A percentile compares a stretch with the other conserved stretches of the same genome.
Conservation (phyloP, 768 basidiomycete species). For the Agaricus subrufescens region DNA sequence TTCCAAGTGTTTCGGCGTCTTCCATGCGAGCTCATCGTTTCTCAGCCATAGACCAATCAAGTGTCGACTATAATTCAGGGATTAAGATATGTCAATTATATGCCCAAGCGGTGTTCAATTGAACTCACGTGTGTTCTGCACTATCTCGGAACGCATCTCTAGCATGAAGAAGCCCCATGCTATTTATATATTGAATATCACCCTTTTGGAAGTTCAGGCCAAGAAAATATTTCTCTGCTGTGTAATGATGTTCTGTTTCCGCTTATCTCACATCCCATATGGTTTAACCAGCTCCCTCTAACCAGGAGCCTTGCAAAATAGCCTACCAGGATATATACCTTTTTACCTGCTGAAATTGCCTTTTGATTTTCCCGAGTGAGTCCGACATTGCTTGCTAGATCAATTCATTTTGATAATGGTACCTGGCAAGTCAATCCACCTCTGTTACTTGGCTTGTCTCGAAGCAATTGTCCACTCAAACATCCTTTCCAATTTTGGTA, state of each 20-base stretch:
- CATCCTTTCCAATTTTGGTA: no score
- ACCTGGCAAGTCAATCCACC: no score
- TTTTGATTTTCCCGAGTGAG: no score
- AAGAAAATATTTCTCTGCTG: constrained; percentile 38
- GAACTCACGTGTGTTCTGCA: constrained; percentile 34
- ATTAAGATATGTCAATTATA: not conserved
- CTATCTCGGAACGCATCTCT: constrained; percentile 39
- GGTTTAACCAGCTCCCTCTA: no score
- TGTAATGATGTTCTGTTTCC: constrained; percentile 40
- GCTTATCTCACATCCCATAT: constrained; percentile 19
- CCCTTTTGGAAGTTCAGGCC: constrained; percentile 43
- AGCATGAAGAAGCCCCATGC: constrained; percentile 38
- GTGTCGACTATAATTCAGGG: constrained; percentile 28
- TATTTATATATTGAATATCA: constrained; percentile 47
- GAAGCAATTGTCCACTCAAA: no score
- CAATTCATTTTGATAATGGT: no score
- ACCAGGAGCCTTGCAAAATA: no score
- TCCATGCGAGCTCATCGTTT: constrained; percentile 44
- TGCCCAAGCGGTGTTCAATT: not conserved
- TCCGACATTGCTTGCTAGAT: no score
- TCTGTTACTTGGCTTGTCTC: no score
- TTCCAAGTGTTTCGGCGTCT: constrained; percentile 33
- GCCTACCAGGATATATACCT: no score
- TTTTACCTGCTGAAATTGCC: no score
- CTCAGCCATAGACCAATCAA: constrained; percentile 42